Evolutionary conservation across 1,139 yeast genomes (phyloP), one percentile per base, ranked within the genome.

Genomic region (Arxiozyma bovina): DNA sequence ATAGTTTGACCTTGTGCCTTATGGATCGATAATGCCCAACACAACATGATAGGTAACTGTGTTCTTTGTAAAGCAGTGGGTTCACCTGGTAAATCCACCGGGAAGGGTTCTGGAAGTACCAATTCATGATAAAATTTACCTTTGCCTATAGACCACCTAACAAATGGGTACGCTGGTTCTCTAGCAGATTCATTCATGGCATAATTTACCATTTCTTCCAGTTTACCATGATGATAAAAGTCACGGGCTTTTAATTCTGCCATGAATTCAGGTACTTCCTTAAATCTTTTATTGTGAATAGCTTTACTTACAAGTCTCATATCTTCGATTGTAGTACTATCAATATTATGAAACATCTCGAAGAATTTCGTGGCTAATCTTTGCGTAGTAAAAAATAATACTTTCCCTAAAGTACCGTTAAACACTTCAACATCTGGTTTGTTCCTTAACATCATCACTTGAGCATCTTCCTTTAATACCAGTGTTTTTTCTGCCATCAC

Each of bases 391-490:
- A 74, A 74, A 40, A 70, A 68, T 8, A 73, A 56, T 0, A 93
- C 90, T 54, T 77, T 83, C 0, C 99, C 99, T 51, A 93, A 74
- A 0, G 96, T 82, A 0, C 99, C 99, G 69, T 93, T 93, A 23
- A 94, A 98, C 48, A 93, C 74, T 34, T 64, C 65, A 0, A 85
- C 80, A 48, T 85, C 93, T 63, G 90, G 96, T 55, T 83, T 78
- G 66, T 93, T 94, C 68, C 91, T 93, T 59, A 93, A 77, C 78
- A 94, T 84, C 97, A 93, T 91, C 0, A 93, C 99, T 70, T 93
- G 99, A 0, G 97, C 95, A 53, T 87, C 88, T 54, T 79, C 81
- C 63, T 90, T 91, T 62, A 93, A 73, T 1, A 74, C 74, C 18
- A 93, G 70, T n/a, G 68, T 68, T 50, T 76, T 74, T 6, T 85